Base-by-base conservation (phyloP, 257 asterid species). In the Apocynum venetum region DNA sequence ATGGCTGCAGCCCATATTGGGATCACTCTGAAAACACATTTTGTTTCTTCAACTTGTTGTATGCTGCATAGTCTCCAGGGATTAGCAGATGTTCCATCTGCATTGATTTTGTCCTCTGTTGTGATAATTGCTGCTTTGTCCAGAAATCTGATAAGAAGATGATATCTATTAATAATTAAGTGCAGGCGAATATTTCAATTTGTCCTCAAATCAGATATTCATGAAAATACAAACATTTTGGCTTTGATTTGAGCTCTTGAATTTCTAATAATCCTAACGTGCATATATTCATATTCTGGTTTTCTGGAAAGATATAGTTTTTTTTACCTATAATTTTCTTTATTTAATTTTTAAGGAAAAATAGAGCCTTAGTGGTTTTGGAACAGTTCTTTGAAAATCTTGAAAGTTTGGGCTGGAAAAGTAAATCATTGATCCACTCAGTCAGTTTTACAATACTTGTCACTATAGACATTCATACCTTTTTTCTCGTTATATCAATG, bases 41-140 rank as follows among this genome's bases (percentile, higher is more conserved):
- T 93, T 5, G 88, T 82, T 82, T 90, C 93, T 80, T 93, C 97
- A 51, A 91, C 88, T 82, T 91, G 97, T 71, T 91, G 97, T 47
- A 85, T 41, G 40, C 84, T 84, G 85, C 92, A 84, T 48, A 91
- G 87, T 47, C 40, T 83, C 98, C 98, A 91, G 56, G 91, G 91
- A 73, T 93, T 51, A 0, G 77, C 80, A 0, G 89, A 73, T 25
- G 93, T 83, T 76, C 96, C 98, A 35, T 90, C 89, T 15, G 82
- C 53, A 1, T 82, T 84, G 14, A 85, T 78, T 43, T 79, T 40
- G 76, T 90, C 97, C 36, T 86, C 81, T 53, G 83, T 66, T 40
- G 89, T 88, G 73, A 79, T 61, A 6, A 93, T 89, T 47, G 97
- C 97, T 7, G 96, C 97, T 83, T 89, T 93, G 82, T 88, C 88